These are phyloP conservation scores for Kitagawia praeruptora DNA, from an alignment of 129 eudicot genomes.

Conservation along the genomic window DNA sequence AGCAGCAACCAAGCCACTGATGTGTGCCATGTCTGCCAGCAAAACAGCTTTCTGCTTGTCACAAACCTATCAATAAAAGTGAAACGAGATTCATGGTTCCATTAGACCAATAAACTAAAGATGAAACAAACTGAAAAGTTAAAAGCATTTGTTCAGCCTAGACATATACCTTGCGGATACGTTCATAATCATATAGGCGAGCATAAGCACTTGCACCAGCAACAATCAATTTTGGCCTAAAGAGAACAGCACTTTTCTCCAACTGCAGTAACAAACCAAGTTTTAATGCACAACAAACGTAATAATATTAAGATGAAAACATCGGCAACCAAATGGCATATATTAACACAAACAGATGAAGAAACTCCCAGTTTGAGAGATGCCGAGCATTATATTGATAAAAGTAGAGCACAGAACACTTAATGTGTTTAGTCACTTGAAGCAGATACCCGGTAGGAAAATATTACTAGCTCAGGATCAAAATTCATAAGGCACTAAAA, in stretches of 20 bases:
- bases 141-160: slow-evolving; percentile 1
- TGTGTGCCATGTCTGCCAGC: slow-evolving; percentile 95
- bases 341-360: not conserved
- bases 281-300: slow-evolving; percentile 8
- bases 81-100: slow-evolving; percentile 32
- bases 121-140: not conserved
- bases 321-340: not conserved
- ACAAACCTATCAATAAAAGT: slow-evolving; percentile 48
- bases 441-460: not conserved
- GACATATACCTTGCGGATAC: slow-evolving; percentile 61
- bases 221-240: slow-evolving; percentile 98
- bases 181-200: slow-evolving; percentile 86
- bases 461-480: not conserved
- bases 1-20: slow-evolving; percentile 93
- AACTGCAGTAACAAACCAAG: slow-evolving; percentile 36
- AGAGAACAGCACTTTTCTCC: slow-evolving; percentile 95
- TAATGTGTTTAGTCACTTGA: not conserved
- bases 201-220: slow-evolving; percentile 97
- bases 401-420: not conserved
- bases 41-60: slow-evolving; percentile 89
- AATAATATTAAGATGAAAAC: not conserved
- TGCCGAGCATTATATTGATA: not conserved
- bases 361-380: not conserved
- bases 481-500: not conserved
- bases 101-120: not conserved